Evolutionary conservation across 495 filamentous ascomycete species (phyloP), one percentile per base, ranked within the genome.

Genomic region (Aspergillus asperescens): DNA sequence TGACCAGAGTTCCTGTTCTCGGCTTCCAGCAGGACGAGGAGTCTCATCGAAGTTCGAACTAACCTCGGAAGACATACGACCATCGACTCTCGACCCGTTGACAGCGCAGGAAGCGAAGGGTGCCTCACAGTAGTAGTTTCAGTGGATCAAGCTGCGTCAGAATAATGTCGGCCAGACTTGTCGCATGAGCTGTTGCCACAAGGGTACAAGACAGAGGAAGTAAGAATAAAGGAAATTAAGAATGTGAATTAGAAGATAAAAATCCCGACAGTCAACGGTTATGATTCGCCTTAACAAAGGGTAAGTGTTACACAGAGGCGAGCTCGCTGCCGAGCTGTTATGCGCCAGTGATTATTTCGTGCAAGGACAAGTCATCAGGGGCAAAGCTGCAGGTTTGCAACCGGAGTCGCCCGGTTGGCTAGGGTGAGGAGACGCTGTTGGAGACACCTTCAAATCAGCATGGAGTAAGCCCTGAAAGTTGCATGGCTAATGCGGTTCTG

Each of bases 291-390:
- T 20, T 8, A 27, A 19, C 7, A 15, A 22, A 29, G 16, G 8
- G 38, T 24, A 32, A 45, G 20, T 2, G 50, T 52, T 20, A 24
- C 50, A 52, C 50, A 37, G 12, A 13, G 16, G 13, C 31, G 28
- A 37, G 6, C 50, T 52, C 22, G 24, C 38, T 35, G 27, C 35
- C 22, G n/a, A n/a, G 39, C 38, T 32, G 39, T 38, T 29, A 35
- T 52, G 44, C 44, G 44, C 44, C 28, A 47, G 28, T 34, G 25
- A 5, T n/a, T n/a, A n/a, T 18, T 29, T 47, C 29, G 29, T 46
- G 43, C 40, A n/a, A 43, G 28, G 39, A 52, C 39, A 54, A 54
- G 51, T 42, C 34, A 54, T 42, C 42, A 54, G 51, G 51, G 51
- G 42, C 51, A 47, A 54, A 42, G 51, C 5, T 27, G 22, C n/a